Base-by-base conservation (phyloP, 331 rosid species). In the Telfairia occidentalis region DNA sequence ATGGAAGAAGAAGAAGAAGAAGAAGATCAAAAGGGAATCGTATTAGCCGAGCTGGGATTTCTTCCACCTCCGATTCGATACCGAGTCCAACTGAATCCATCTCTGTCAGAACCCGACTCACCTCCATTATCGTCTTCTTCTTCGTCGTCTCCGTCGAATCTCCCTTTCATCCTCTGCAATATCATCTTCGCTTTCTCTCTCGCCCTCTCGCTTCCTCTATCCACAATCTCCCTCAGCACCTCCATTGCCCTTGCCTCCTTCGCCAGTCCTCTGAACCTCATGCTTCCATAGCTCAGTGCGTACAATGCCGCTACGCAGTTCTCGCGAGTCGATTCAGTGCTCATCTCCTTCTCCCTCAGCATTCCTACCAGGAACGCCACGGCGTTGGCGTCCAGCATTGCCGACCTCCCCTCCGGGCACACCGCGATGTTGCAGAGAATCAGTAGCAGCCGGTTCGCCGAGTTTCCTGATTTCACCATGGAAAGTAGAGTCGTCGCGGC, bases 181-280 rank as follows among this genome's bases (percentile, higher is more conserved):
- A 74, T 74, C 77, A 23, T 74, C 53, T 74, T 74, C 26, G 77
- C 77, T 18, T 35, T 74, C 77, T 54, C 77, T 18, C 77, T 74
- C n/a, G 77, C 77, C 13, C 77, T 74, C 52, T 74, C 77, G 29
- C 69, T 74, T 40, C 77, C 69, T 16, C 52, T 55, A 1, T 38
- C 77, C 1, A 24, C 67, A 38, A 74, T 42, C 38, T 74, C 77
- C 18, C 49, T 35, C 69, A 74, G 18, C 35, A 74, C 69, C 77
- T 74, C 77, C 52, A 58, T 42, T 5, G 69, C 77, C 42, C 52
- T 28, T 0, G 67, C 77, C 10, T 37, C 77, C 52, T 42, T 45
- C 67, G 77, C 77, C 40, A 74, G 18, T 26, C 67, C 67, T 38
- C 21, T 54, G 67, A 74, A 74, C 48, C 77, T 74, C 66, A 74